Conservation (phyloP, 345 rosid genomes). For the Carallia pectinifolia region DNA sequence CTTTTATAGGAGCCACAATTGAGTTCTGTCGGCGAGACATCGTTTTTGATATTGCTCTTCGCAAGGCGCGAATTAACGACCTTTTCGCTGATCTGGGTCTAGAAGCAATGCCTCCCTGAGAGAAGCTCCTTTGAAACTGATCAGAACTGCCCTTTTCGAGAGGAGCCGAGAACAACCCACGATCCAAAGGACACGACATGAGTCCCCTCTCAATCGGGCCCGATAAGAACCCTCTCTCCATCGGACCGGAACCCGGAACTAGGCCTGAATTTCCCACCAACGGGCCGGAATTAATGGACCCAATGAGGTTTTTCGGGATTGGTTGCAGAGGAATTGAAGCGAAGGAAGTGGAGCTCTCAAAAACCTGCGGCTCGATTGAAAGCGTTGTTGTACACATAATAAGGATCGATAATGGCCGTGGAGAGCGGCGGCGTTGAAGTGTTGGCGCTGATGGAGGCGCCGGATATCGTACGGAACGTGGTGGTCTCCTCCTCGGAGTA, state of each 20-base stretch:
- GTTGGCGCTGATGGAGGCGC: conserved; percentile 96
- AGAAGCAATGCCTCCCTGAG: conserved; percentile 63
- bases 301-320: conserved; percentile 52
- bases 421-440: conserved; percentile 78
- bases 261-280: conserved; percentile 24
- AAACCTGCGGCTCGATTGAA: conserved; percentile 80
- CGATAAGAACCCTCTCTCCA: conserved; percentile 73
- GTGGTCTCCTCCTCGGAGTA: conserved; percentile 71
- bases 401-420: conserved; percentile 69
- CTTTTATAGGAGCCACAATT: conserved; percentile 73
- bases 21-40: conserved; percentile 70
- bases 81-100: conserved; percentile 52
- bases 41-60: conserved; percentile 71
- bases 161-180: conserved; percentile 48
- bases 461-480: conserved; percentile 86
- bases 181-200: conserved; percentile 89
- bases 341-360: conserved; percentile 87
- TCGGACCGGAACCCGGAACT: conserved; percentile 60
- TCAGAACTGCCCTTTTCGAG: conserved; percentile 48
- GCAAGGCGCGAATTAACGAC: conserved; percentile 61
- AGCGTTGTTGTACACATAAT: conserved; percentile 36
- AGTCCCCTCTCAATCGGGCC: conserved; percentile 90
- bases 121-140: conserved; percentile 75
- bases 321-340: conserved; percentile 86
- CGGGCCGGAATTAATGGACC: conserved; percentile 51